Percentiles rank a stretch among this genome's conserved stretches.
These are phyloP conservation scores for Mycena indigotica DNA, from an alignment of 768 basidiomycete genomes.

Conservation along the genomic window DNA sequence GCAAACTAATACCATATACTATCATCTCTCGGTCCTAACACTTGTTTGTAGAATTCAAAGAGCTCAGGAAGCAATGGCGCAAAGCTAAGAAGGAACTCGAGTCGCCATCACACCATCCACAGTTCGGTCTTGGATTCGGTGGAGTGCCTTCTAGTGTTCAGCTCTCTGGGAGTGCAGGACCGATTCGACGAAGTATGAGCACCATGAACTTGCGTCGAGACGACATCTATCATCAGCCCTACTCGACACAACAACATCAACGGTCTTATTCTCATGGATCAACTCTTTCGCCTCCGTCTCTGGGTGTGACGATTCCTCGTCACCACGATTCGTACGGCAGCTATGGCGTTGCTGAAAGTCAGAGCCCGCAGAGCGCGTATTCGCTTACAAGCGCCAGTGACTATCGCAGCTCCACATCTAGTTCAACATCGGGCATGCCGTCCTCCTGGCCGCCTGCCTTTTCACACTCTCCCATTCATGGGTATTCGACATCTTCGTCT, in stretches of 20 bases:
- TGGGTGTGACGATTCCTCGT: slow-evolving; percentile 16
- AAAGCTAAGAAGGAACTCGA: slow-evolving; percentile 83
- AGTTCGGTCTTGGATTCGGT: slow-evolving; percentile 1
- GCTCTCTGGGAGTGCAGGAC: slow-evolving; percentile 13
- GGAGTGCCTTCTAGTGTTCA: slow-evolving; percentile 2
- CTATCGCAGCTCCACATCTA: not conserved
- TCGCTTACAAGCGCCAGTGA: slow-evolving; percentile 5
- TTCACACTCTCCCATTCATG: slow-evolving; percentile 14
- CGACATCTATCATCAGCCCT: slow-evolving; percentile 16
- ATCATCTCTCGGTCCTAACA: slow-evolving; percentile 8
- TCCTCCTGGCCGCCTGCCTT: slow-evolving; percentile 7
- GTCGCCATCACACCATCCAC: slow-evolving; percentile 9
- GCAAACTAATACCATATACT: slow-evolving; percentile 15
- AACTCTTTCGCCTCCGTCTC: slow-evolving; percentile 18
- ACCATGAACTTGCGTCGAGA: slow-evolving; percentile 17
- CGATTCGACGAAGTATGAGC: slow-evolving; percentile 21
- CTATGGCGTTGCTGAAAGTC: not conserved
- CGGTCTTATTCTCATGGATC: slow-evolving; percentile 14
- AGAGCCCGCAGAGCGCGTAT: slow-evolving; percentile 7
- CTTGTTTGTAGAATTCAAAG: slow-evolving; percentile 83
- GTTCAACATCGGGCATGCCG: not conserved
- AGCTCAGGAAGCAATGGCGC: slow-evolving; percentile 94
- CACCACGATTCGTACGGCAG: slow-evolving; percentile 12
- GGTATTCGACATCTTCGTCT: not conserved
- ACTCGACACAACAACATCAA: slow-evolving; percentile 1